A percentile compares a stretch with the other conserved stretches of the same genome.
These are phyloP conservation scores for Aspergillus spinulosporus DNA, from an alignment of 2,329 filamentous ascomycete species.

Conservation along the genomic window DNA sequence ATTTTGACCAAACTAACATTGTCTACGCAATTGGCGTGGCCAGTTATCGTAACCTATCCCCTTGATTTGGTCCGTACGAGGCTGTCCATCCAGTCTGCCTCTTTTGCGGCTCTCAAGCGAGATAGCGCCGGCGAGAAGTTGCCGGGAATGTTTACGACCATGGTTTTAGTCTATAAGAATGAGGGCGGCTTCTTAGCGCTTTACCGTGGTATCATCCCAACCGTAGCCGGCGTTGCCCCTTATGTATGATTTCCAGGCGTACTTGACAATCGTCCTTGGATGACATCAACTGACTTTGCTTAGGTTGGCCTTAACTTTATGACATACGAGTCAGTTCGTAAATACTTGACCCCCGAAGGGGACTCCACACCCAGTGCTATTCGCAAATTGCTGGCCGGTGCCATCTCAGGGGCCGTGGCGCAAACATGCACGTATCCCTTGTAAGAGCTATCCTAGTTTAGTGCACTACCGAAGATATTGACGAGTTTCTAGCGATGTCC, in stretches of 20 bases:
- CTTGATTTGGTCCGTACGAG: conserved; percentile 96
- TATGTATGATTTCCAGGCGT: conserved; percentile 59
- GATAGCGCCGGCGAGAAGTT: conserved; percentile 62
- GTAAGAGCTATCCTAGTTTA: conserved; percentile 54
- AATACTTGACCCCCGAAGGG: conserved; percentile 81
- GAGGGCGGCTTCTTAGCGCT: conserved; percentile 83
- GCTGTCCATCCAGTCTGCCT: conserved; percentile 95
- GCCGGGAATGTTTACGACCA: conserved; percentile 88
- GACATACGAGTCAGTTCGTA: conserved; percentile 88
- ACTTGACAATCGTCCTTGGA: not conserved
- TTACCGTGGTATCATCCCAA: conserved; percentile 93
- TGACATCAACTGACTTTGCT: conserved; percentile 21
- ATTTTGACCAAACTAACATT: not conserved
- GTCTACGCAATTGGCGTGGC: not conserved
- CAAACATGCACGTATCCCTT: conserved; percentile 99
- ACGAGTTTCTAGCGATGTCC: conserved; percentile 66
- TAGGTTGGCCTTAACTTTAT: conserved; percentile 97
- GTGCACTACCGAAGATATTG: conserved; percentile 5
- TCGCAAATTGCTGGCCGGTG: conserved; percentile 84
- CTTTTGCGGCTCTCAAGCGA: conserved; percentile 73
- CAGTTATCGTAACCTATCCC: conserved; percentile 91
- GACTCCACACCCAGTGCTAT: conserved; percentile 76
- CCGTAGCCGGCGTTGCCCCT: conserved; percentile 90
- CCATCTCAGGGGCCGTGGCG: conserved; percentile 91
- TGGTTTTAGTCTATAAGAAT: conserved; percentile 80